Base-by-base conservation (phyloP, 345 rosid genomes). In the Populus alba region DNA sequence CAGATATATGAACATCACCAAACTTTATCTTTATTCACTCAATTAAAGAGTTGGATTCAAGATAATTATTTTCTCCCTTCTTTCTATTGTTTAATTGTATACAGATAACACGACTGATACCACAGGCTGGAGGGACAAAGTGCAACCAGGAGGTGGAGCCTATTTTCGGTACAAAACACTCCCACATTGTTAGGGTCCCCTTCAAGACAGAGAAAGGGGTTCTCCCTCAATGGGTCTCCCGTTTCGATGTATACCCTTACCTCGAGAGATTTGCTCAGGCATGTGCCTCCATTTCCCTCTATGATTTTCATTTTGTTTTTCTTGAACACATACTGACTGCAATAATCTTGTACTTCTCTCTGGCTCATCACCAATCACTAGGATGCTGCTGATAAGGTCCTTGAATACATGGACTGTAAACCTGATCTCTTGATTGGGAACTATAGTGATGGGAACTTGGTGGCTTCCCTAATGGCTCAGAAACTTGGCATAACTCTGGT, bases 391-490 rank as follows among this genome's bases (percentile, higher is more conserved):
- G 84, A 71, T 20, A 91, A 87, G 88, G 81, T 95, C 79, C 88
- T 91, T 39, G 90, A 92, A 49, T 85, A 75, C 55, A 83, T 92
- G 75, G 91, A 84, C 11, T 83, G 96, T 70, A 92, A 93, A 70
- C 99, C 99, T 7, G 94, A 95, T 72, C 98, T 95, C 75, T 86
- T 95, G 71, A 92, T 95, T 1, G 99, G 99, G 72, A 95, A 95
- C 89, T 95, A 93, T 84, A 90, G 89, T 23, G 98, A 95, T 77
- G 99, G 97, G 61, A 95, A 95, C 84, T 85, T 95, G 82, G 98
- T 93, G 81, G 98, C 98, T 22, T 88, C 99, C 73, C 78, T 95
- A 35, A 85, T 93, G 91, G 96, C 99, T 9, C 69, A 78, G 41
- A 95, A 91, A 80, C 92, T 93, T 20, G 94, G 95, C 45, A 80